Conservation (phyloP, 2,329 filamentous ascomycete genomes). For the Cytospora chrysosperma region DNA sequence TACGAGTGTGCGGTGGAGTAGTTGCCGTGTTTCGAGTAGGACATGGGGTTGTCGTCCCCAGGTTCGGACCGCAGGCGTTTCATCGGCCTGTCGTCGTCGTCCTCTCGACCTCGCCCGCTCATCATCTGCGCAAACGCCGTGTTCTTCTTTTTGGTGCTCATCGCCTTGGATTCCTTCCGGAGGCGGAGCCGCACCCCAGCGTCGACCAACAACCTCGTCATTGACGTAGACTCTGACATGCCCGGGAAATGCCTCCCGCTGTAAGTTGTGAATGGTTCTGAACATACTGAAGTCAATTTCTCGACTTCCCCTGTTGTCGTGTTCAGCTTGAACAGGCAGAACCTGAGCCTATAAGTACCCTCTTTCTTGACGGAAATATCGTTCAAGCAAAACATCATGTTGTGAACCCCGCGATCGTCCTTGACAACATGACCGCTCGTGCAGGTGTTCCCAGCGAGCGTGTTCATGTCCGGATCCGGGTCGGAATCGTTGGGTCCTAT, state of each 20-base stretch:
- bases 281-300: conserved; percentile 45
- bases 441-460: conserved; percentile 34
- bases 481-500: conserved; percentile 20
- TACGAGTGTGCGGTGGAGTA: conserved; percentile 20
- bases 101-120: conserved; percentile 14
- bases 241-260: conserved; percentile 72
- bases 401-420: conserved; percentile 33
- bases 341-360: conserved; percentile 71
- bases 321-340: conserved; percentile 72
- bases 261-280: conserved; percentile 66
- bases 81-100: conserved; percentile 19
- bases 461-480: conserved; percentile 22
- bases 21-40: conserved; percentile 21
- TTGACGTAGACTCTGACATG: conserved; percentile 75
- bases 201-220: conserved; percentile 81
- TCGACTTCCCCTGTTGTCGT: conserved; percentile 22
- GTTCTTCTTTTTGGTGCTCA: conserved; percentile 48
- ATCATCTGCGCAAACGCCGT: conserved; percentile 30
- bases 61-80: conserved; percentile 23
- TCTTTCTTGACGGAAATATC: conserved; percentile 77
- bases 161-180: conserved; percentile 74
- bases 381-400: conserved; percentile 35
- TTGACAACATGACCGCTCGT: conserved; percentile 45
- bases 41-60: conserved; percentile 13
- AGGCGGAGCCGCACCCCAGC: conserved; percentile 82